phyloP scores from a whole-genome alignment of 352 stramenopile species.

The Globisporangium rhizosaccharum region DNA sequence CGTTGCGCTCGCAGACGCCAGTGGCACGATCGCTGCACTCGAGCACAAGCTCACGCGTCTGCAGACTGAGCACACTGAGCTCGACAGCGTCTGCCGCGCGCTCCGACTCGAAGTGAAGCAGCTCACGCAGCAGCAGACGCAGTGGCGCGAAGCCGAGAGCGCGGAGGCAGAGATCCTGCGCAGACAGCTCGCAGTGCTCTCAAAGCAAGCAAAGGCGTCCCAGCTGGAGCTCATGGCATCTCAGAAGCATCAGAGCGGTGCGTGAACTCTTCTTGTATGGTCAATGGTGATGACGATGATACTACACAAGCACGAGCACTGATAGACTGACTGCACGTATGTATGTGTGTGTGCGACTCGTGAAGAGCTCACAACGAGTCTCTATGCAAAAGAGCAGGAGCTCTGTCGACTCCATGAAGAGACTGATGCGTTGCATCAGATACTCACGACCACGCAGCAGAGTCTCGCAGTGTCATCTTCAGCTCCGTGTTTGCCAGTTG shows the following conservation, averaged over 20 bases:
- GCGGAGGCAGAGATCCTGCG: slow-evolving; percentile 60
- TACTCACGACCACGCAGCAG: neutral
- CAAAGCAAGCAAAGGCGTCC: slow-evolving; percentile 20
- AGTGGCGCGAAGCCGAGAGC: slow-evolving; percentile 20
- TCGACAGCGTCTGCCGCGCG: no score
- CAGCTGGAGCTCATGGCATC: slow-evolving; percentile 23
- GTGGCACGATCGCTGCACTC: no score
- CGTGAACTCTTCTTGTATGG: no score
- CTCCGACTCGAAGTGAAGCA: slow-evolving; percentile 20
- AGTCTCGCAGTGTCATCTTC: neutral
- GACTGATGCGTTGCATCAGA: neutral
- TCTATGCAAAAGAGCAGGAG: slow-evolving; percentile 15
- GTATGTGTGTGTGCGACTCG: slow-evolving; percentile 2
- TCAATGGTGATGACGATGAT: no score
- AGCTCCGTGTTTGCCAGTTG: slow-evolving; percentile 6
- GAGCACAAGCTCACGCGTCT: no score
- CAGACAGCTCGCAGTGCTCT: slow-evolving; percentile 22
- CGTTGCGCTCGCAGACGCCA: no score
- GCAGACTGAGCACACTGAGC: no score
- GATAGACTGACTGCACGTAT: neutral
- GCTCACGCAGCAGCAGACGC: slow-evolving; percentile 12
- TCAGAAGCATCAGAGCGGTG: slow-evolving; percentile 18
- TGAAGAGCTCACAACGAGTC: slow-evolving; percentile 11
- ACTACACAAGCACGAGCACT: no score
- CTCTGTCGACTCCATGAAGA: neutral